Conservation (phyloP, 106 monocot genomes). For the Chionographis japonica region DNA sequence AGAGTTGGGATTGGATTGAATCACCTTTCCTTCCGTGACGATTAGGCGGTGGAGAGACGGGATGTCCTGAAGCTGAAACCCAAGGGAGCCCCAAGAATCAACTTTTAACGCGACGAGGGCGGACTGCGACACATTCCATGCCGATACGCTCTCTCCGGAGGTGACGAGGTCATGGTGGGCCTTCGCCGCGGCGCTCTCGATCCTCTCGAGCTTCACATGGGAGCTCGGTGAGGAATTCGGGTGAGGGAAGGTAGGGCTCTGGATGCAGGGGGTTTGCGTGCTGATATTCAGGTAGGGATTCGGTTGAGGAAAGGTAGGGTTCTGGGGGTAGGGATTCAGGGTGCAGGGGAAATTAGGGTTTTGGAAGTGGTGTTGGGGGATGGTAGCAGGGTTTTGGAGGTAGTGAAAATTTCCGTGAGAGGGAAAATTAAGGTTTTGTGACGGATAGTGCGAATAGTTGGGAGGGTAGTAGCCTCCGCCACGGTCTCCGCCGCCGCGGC, state of each 20-base stretch:
- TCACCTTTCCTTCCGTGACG: conserved; percentile 70
- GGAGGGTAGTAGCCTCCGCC: not conserved
- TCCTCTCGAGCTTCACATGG: conserved; percentile 21
- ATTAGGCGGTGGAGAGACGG: conserved; percentile 44
- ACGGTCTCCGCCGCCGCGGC: not conserved
- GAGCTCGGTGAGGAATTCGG: not conserved
- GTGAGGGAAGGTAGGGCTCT: conserved; percentile 4
- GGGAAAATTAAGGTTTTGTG: conserved; percentile 9
- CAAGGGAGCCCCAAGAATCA: conserved; percentile 71
- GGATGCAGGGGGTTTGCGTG: not conserved
- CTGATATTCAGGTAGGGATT: too few species aligned
- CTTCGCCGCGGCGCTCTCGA: conserved; percentile 40
- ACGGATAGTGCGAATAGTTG: not conserved
- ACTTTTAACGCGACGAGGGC: conserved; percentile 48
- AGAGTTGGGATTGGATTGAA: too few species aligned
- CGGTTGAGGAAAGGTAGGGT: conserved; percentile 5
- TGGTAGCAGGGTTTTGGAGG: not conserved
- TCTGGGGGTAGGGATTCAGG: conserved; percentile 7
- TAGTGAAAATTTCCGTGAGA: conserved; percentile 15
- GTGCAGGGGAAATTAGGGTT: conserved; percentile 15
- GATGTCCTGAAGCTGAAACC: conserved; percentile 73
- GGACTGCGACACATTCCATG: conserved; percentile 76
- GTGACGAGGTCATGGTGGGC: conserved; percentile 52
- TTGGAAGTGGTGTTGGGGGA: conserved; percentile 16
- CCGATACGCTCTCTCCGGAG: conserved; percentile 51